Evolutionary conservation across 1,284 basidiomycete genomes (phyloP).

Genomic region (Singerocomus rubriflavus): DNA sequence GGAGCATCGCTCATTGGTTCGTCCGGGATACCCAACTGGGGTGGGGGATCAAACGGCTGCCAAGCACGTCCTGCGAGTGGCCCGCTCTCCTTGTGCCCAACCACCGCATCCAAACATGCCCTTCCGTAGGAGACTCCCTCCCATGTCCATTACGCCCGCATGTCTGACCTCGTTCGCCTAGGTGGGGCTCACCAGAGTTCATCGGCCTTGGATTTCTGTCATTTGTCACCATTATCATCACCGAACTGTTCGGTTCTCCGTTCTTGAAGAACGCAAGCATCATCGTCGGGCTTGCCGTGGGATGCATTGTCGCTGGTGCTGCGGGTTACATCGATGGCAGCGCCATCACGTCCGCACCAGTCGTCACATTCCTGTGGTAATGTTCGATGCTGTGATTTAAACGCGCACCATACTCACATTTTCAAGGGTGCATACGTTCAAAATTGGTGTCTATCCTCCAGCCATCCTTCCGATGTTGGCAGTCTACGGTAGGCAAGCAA

Average conservation of each 20-base stretch:
- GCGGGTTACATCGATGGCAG: slow-evolving; percentile 70
- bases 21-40: slow-evolving; percentile 80
- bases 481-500: slow-evolving; percentile 56
- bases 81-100: slow-evolving; percentile 69
- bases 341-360: slow-evolving; percentile 62
- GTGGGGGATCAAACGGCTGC: slow-evolving; percentile 76
- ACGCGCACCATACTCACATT: neutral
- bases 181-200: slow-evolving; percentile 80
- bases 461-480: slow-evolving; percentile 83
- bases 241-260: slow-evolving; percentile 77
- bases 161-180: slow-evolving; percentile 18
- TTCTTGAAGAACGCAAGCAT: slow-evolving; percentile 80
- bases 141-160: neutral
- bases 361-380: slow-evolving; percentile 78
- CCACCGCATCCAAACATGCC: slow-evolving; percentile 57
- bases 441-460: slow-evolving; percentile 74
- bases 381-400: neutral
- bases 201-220: slow-evolving; percentile 85
- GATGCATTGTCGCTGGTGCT: slow-evolving; percentile 76
- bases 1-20: slow-evolving; percentile 72
- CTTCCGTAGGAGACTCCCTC: slow-evolving; percentile 31
- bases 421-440: slow-evolving; percentile 73
- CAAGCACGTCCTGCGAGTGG: slow-evolving; percentile 55
- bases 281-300: slow-evolving; percentile 71
- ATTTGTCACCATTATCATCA: slow-evolving; percentile 74